Base-by-base conservation (phyloP, 176 grass and related monocot genomes). In the Eragrostis curvula region DNA sequence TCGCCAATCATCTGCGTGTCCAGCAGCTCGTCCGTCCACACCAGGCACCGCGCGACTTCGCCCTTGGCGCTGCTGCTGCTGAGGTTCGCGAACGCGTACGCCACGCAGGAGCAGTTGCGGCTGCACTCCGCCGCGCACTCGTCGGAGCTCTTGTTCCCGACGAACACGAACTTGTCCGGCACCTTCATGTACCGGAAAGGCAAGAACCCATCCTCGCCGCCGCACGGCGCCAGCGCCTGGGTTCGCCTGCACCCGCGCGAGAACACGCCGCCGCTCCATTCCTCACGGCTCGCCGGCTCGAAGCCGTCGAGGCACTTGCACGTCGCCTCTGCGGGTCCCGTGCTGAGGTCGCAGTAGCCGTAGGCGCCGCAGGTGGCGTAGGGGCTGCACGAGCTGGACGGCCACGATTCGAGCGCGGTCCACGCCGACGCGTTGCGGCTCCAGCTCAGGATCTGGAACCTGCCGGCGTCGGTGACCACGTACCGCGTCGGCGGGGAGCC, bases 231-330 rank as follows among this genome's bases (percentile, higher is more conserved):
- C 71, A 81, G 53, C 7, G 41, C 25, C 42, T 62, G 36, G 24
- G 9, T 79, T 15, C 91, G 78, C 0, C 36, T 36, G 66, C 91
- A 90, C 1, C 91, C 91, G 0, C 0, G 14, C 0, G 44, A 50
- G 73, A 84, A 81, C 24, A 28, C 9, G 6, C 87, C 77, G 29
- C 4, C 16, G 47, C 2, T 27, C 86, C 86, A 88, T 12, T 79
- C 81, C 7, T 23, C 57, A 0, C 0, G 45, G 79, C 55, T 39
- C 44, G 8, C 63, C 1, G 91, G 84, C 81, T 70, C 66, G 50
- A 93, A 93, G 8, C 91, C 87, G 7, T 87, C 43, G 51, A 93
- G 56, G 65, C 87, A 93, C 6, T 25, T 82, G 73, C 91, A 93
- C 18, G 84, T 63, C 27, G 65, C 40, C 58, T 44, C 61, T 1